Conservation (phyloP, 2,329 filamentous ascomycete genomes). For the Trichophyton benhamiae region DNA sequence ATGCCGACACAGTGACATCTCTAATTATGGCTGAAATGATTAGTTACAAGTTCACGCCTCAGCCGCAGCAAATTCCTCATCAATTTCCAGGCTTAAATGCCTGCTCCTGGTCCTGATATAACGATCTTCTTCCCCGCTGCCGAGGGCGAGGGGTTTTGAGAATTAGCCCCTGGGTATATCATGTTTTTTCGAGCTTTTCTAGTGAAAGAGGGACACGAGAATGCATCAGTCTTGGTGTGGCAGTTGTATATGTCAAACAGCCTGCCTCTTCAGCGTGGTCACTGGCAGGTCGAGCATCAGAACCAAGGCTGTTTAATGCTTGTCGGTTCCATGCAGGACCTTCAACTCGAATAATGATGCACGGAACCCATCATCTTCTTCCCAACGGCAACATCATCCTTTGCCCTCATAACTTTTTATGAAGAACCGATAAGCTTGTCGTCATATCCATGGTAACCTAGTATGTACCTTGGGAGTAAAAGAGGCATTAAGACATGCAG, state of each 20-base stretch:
- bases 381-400: not conserved
- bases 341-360: not conserved
- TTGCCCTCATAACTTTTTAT: not conserved
- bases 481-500: not conserved
- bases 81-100: not conserved
- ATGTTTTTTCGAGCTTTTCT: not conserved
- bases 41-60: not conserved
- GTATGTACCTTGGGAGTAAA: not conserved
- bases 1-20: no score
- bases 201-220: not conserved
- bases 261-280: not conserved
- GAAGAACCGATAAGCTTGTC: not conserved
- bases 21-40: not conserved
- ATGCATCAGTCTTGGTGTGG: not conserved
- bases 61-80: not conserved
- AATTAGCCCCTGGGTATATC: not conserved
- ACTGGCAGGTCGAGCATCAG: not conserved
- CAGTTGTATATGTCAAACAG: not conserved
- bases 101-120: not conserved
- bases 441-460: conserved; percentile 1
- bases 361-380: not conserved
- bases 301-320: not conserved
- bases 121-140: not conserved
- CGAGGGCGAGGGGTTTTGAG: not conserved
- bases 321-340: not conserved